Conservation (phyloP, 2,329 filamentous ascomycete genomes). For the Coniochaeta sp. region DNA sequence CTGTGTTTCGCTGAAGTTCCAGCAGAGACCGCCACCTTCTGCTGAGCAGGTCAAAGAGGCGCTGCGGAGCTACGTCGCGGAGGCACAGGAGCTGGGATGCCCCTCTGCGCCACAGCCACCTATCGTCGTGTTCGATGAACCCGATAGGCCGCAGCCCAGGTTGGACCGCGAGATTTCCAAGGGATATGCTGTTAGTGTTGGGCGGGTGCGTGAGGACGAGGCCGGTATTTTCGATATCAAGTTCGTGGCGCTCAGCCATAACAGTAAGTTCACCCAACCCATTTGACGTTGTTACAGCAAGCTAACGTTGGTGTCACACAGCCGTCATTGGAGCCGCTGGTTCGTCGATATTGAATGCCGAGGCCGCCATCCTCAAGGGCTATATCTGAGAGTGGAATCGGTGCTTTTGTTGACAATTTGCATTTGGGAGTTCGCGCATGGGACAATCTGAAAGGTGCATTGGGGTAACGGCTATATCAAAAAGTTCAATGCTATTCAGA, state of each 20-base stretch:
- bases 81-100: constrained; percentile 77
- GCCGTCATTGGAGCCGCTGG: constrained; percentile 94
- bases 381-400: no score
- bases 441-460: no score
- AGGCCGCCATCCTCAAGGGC: constrained; percentile 85
- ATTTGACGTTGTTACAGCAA: background rate
- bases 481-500: no score
- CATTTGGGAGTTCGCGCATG: background rate
- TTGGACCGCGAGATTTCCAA: constrained; percentile 78
- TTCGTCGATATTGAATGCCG: constrained; percentile 89
- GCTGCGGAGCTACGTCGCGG: constrained; percentile 71
- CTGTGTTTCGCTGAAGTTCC: constrained; percentile 84
- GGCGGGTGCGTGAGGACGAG: constrained; percentile 77
- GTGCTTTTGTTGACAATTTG: background rate
- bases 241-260: constrained; percentile 87
- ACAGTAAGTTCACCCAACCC: constrained; percentile 40
- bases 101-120: constrained; percentile 76
- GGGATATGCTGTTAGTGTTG: constrained; percentile 88
- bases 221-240: constrained; percentile 89
- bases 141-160: constrained; percentile 84
- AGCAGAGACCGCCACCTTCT: constrained; percentile 64
- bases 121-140: constrained; percentile 84
- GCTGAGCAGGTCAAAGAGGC: constrained; percentile 73
- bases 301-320: constrained; percentile 23
- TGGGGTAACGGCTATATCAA: no score